These are phyloP conservation scores for Chaetothyriales sp. DNA, from an alignment of 2,329 filamentous ascomycete genomes.

Conservation along the genomic window DNA sequence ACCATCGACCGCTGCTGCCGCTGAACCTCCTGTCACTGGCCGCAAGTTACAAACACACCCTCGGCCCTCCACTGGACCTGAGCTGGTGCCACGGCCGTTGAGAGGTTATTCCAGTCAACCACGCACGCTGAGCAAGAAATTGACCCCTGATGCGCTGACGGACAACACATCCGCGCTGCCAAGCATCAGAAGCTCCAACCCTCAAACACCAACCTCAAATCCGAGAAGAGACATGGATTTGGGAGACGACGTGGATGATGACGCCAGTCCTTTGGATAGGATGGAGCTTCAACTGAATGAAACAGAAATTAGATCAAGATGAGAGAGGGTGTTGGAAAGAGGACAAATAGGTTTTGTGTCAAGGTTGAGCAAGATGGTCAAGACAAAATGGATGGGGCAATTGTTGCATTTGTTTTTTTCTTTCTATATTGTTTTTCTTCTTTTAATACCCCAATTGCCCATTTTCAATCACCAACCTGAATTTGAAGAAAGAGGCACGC, in stretches of 20 bases:
- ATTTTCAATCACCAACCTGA: background rate
- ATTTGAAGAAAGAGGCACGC: background rate
- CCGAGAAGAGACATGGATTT: constrained; percentile 43
- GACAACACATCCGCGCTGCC: constrained; percentile 1
- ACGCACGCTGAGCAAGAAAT: constrained; percentile 6
- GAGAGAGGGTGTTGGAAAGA: background rate
- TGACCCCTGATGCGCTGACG: constrained; percentile 6
- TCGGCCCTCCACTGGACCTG: constrained; percentile 20
- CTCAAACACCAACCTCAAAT: constrained; percentile 22
- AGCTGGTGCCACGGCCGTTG: constrained; percentile 12
- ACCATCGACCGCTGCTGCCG: constrained; percentile 11
- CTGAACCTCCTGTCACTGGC: background rate
- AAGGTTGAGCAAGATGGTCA: background rate
- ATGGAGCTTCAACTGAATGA: background rate
- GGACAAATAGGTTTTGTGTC: background rate
- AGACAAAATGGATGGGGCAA: background rate
- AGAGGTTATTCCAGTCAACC: constrained; percentile 12
- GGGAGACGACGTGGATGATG: constrained; percentile 36
- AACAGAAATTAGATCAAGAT: background rate
- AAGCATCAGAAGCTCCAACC: constrained; percentile 18
- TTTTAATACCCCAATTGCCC: background rate
- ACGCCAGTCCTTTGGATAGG: constrained; percentile 12
- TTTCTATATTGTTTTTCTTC: background rate
- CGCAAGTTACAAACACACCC: constrained; percentile 14
- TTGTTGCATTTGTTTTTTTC: background rate